Evolutionary conservation across 129 eudicot species (phyloP), one percentile per base, ranked within the genome.

Genomic region (Flaveria brownii): DNA sequence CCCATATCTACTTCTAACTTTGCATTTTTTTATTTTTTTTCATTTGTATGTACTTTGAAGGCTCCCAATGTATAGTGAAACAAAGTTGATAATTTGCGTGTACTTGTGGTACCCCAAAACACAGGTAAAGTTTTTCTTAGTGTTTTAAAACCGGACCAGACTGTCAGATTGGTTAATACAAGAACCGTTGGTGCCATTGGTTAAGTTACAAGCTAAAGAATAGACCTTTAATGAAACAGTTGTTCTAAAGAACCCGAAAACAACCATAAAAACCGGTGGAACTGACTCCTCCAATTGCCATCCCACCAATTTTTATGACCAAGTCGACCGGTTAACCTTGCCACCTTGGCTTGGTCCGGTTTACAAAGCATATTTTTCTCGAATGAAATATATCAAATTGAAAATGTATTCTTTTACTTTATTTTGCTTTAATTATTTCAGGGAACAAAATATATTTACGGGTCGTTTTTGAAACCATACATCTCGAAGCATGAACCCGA

Each of bases 61-160:
- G 98, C 87, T 93, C 82, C 97, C 98, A 12, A 86, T 93, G 98
- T 90, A 90, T 71, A 85, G 96, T 84, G 98, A 93, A 88, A 89
- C 93, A 28, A 93, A 93, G 74, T 47, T 93, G 85, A 95, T 86
- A 66, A 82, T 93, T 72, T 82, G 84, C 66, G 85, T 93, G 67
- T 90, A 86, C 79, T 73, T 93, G 77, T 93, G 98, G 98, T 85
- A 69, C 87, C 98, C 97, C 41, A 90, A 86, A 84, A 93, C 98
- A 20, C 85, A 85, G 93, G 98, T 93, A 51, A 82, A 66, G 26
- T 23, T 60, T 68, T 6, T 54, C 16, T 5, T 9, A 1, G 5
- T 20, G 65, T 59, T 59, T 59, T 61, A 10, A 13, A 62, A 23
- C 20, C n/a, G 6, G 64, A 57, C 28, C 12, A 22, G 62, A 43